Evolutionary conservation across 2,329 filamentous ascomycete genomes (phyloP).

Genomic region (Ophiocordyceps camponoti-saundersi): DNA sequence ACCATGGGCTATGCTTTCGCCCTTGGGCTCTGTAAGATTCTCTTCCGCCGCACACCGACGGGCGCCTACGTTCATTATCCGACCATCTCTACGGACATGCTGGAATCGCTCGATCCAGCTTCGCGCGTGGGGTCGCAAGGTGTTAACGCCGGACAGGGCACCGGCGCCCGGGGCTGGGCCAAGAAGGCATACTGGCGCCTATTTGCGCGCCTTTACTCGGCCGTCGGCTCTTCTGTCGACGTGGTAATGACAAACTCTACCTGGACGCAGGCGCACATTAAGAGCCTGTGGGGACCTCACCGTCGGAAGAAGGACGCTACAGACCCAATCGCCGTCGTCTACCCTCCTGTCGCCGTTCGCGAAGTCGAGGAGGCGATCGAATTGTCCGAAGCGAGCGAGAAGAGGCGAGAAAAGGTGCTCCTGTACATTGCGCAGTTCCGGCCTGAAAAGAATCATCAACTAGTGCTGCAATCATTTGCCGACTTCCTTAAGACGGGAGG

Average conservation of each 20-base stretch:
- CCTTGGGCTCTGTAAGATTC: conserved; percentile 61
- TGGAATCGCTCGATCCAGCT: conserved; percentile 57
- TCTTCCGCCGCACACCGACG: conserved; percentile 69
- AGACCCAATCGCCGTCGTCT: conserved; percentile 56
- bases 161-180: conserved; percentile 47
- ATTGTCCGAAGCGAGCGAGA: conserved; percentile 52
- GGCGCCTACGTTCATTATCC: conserved; percentile 95
- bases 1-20: conserved; percentile 97
- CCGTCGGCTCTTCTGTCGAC: conserved; percentile 69
- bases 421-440: conserved; percentile 96
- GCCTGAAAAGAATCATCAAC: conserved; percentile 87
- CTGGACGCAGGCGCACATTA: conserved; percentile 81
- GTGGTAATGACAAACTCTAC: conserved; percentile 95
- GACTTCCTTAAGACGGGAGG: conserved; percentile 45
- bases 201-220: conserved; percentile 71
- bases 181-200: conserved; percentile 78
- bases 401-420: conserved; percentile 50
- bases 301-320: conserved; percentile 25
- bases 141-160: conserved; percentile 69
- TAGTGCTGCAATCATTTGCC: conserved; percentile 74
- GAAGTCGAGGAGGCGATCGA: conserved; percentile 64
- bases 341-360: conserved; percentile 79
- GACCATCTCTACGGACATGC: conserved; percentile 96
- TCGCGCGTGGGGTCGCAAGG: conserved; percentile 45
- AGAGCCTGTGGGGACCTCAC: conserved; percentile 56